A percentile compares a stretch with the other conserved stretches of the same genome.
phyloP scores from a whole-genome alignment of 352 stramenopile species.

The Achlya hypogyna region DNA sequence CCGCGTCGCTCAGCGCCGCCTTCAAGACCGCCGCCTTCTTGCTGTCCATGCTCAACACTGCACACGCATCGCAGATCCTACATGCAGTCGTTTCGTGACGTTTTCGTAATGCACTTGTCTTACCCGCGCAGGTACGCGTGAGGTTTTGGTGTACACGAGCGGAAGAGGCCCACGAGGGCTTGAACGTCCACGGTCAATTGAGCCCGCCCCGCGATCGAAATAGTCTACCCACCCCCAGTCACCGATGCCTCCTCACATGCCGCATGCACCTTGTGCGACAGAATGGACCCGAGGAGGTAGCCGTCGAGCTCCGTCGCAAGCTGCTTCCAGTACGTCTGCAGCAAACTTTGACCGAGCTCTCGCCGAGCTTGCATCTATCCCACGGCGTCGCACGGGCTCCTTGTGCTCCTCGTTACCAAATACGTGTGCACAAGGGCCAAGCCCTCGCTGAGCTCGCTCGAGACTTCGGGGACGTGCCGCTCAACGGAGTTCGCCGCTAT shows the following conservation, averaged over 20 bases:
- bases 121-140: constrained; percentile 13
- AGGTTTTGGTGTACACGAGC: background rate
- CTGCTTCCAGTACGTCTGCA: constrained; percentile 11
- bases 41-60: constrained; percentile 1
- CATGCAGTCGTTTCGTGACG: background rate
- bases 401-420: constrained; percentile 1
- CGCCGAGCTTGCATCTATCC: background rate
- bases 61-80: constrained; percentile 6
- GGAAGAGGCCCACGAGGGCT: background rate
- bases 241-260: background rate
- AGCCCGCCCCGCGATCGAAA: background rate
- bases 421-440: background rate
- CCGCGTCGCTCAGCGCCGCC: background rate
- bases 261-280: constrained; percentile 1
- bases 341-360: background rate
- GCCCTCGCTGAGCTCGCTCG: constrained; percentile 1
- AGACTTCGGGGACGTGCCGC: background rate
- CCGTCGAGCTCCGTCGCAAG: constrained; percentile 3
- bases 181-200: constrained; percentile 9
- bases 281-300: background rate
- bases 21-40: background rate
- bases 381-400: background rate
- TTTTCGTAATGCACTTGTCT: background rate
- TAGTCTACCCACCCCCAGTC: background rate
- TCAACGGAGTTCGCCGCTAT: background rate